Evolutionary conservation across 495 filamentous ascomycete genomes (phyloP), one percentile per base, ranked within the genome.

Genomic region (Viridothelium virens): DNA sequence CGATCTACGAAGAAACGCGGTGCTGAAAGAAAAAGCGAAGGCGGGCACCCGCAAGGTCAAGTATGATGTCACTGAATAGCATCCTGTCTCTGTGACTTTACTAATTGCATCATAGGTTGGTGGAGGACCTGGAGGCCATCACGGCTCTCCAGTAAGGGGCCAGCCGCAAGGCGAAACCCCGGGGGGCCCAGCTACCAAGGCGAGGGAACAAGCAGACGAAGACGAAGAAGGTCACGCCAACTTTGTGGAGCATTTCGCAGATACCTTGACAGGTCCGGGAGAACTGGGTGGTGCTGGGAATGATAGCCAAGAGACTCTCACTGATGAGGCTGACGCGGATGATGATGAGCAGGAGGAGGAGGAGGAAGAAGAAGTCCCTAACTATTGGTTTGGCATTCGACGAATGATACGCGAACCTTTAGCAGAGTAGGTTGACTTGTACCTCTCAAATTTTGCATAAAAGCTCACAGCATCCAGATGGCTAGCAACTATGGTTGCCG

Each of bases 321-420:
- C 53, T 14, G 53, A 59, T 59, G 53, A 59, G 31, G 53, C 53
- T 7, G 56, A 65, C 31, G 61, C 56, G n/a, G 47, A 47, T 3
- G 53, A 31, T 31, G 63, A 61, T 4, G 63, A 68, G 3, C 48
- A 66, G n/a, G 67, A 66, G 46, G 50, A 65, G 9, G 31, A 31
- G 16, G 63, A 65, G 9, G 31, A 31, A 1, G 63, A 66, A 37
- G 50, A 65, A 16, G 31, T 38, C 7, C 67, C 63, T 11, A 68
- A 68, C 39, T 65, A 18, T 25, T 68, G 67, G 67, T 68, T 68
- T 39, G 38, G 44, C 18, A 65, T 68, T 50, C 63, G 67, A 46
- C 46, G 67, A 3, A 65, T 44, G 46, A 41, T 59, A 34, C 53
- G 53, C 3, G 53, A 59, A 36, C 53, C 53, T 36, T 59, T 59